phyloP scores from a whole-genome alignment of 805 yeast genomes.

The Wickerhamomyces silvicola region DNA sequence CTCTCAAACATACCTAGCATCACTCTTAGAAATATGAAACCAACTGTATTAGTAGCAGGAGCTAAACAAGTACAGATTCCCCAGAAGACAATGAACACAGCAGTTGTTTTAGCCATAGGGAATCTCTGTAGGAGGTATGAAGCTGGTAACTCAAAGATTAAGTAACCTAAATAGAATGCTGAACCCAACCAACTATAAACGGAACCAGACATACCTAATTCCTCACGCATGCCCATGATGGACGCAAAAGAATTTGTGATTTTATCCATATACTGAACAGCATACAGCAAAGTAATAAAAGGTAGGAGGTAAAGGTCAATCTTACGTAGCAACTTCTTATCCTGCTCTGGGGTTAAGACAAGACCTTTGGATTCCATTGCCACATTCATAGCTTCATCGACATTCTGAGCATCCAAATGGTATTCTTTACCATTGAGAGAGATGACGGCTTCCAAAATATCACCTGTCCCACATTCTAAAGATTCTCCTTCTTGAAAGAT shows the following conservation, averaged over 20 bases:
- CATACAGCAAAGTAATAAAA: slow-evolving; percentile 40
- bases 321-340: slow-evolving; percentile 35
- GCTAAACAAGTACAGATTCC: slow-evolving; percentile 50
- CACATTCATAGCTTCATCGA: slow-evolving; percentile 40
- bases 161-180: slow-evolving; percentile 58
- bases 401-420: slow-evolving; percentile 15
- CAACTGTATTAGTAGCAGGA: slow-evolving; percentile 32
- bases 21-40: slow-evolving; percentile 41
- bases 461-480: not conserved
- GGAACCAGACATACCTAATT: slow-evolving; percentile 37
- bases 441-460: slow-evolving; percentile 6
- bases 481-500: not conserved
- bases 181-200: slow-evolving; percentile 53
- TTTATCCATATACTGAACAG: slow-evolving; percentile 58
- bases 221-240: slow-evolving; percentile 43
- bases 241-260: slow-evolving; percentile 45
- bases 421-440: slow-evolving; percentile 11
- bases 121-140: slow-evolving; percentile 43
- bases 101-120: slow-evolving; percentile 47
- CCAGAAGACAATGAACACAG: slow-evolving; percentile 51
- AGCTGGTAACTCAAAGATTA: slow-evolving; percentile 48
- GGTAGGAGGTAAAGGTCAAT: slow-evolving; percentile 48
- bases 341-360: slow-evolving; percentile 26
- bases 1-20: slow-evolving; percentile 48
- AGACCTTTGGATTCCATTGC: slow-evolving; percentile 29